phyloP scores from a whole-genome alignment of 257 asterid species.

The Nicotiana noctiflora region DNA sequence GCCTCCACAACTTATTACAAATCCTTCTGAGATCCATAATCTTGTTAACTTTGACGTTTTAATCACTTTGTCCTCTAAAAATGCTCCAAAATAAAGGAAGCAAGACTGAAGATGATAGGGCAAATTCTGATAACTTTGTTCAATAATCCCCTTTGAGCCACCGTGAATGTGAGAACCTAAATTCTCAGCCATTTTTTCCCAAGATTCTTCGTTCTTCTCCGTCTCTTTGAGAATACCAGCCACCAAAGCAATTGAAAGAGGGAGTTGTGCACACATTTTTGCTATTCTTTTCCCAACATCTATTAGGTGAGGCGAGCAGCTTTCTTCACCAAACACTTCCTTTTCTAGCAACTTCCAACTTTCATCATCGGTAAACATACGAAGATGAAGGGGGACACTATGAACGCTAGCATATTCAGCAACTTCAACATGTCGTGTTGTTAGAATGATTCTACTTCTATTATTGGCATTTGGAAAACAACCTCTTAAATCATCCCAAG shows the following conservation, averaged over 20 bases:
- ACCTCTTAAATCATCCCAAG: too few relatives aligned
- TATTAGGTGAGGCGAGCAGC: neutral
- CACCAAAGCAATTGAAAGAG: neutral
- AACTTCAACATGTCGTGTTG: too few relatives aligned
- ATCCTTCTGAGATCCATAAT: conserved; percentile 10
- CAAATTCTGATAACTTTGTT: neutral
- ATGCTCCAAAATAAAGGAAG: conserved; percentile 7
- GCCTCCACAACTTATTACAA: neutral
- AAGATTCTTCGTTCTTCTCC: neutral
- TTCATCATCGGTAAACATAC: too few relatives aligned
- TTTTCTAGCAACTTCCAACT: too few relatives aligned
- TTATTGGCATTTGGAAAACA: too few relatives aligned
- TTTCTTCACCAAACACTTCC: neutral
- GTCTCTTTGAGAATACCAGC: neutral
- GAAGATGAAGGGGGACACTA: too few relatives aligned
- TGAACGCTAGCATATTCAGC: too few relatives aligned
- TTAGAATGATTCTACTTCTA: too few relatives aligned
- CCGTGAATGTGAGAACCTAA: neutral
- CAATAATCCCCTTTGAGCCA: neutral
- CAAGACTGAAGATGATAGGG: neutral
- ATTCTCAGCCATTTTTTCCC: neutral
- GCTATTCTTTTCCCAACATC: neutral
- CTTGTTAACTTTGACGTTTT: neutral
- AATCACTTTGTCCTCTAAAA: neutral
- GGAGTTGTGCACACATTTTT: neutral